These are phyloP conservation scores for Acacia concinna DNA, from an alignment of 331 rosid genomes.

Conservation along the genomic window DNA sequence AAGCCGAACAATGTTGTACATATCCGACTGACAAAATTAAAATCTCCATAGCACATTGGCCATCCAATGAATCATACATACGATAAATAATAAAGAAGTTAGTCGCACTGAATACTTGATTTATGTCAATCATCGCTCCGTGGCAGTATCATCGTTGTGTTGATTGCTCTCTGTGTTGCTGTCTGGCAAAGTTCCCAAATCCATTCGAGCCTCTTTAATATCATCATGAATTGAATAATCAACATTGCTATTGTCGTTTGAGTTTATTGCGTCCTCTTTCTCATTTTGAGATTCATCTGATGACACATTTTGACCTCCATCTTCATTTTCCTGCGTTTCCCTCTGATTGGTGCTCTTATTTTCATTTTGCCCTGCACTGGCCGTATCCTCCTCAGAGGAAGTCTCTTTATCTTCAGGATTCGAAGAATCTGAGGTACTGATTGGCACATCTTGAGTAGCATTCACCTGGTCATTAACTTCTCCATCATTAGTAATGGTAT, in stretches of 20 bases:
- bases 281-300: slow-evolving; percentile 28
- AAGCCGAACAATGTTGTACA: slow-evolving; percentile 8
- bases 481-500: background rate
- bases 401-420: slow-evolving; percentile 32
- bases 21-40: background rate
- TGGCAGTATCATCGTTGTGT: slow-evolving; percentile 37
- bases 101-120: slow-evolving; percentile 8
- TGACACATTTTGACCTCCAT: slow-evolving; percentile 28
- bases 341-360: slow-evolving; percentile 39
- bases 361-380: slow-evolving; percentile 19
- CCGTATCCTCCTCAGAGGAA: slow-evolving; percentile 31
- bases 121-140: slow-evolving; percentile 37
- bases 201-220: slow-evolving; percentile 44
- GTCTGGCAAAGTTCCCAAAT: slow-evolving; percentile 47
- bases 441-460: slow-evolving; percentile 30
- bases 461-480: slow-evolving; percentile 7
- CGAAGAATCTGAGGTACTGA: slow-evolving; percentile 37
- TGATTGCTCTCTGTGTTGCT: slow-evolving; percentile 41
- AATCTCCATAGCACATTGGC: slow-evolving; percentile 8
- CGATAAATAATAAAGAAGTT: background rate
- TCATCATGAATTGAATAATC: slow-evolving; percentile 40
- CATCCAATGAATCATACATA: slow-evolving; percentile 4
- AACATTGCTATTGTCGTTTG: slow-evolving; percentile 27
- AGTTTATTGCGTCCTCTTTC: slow-evolving; percentile 32
- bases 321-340: slow-evolving; percentile 37